phyloP scores from a whole-genome alignment of 2,329 filamentous ascomycete species.

The Drechslerella coelobrocha region DNA sequence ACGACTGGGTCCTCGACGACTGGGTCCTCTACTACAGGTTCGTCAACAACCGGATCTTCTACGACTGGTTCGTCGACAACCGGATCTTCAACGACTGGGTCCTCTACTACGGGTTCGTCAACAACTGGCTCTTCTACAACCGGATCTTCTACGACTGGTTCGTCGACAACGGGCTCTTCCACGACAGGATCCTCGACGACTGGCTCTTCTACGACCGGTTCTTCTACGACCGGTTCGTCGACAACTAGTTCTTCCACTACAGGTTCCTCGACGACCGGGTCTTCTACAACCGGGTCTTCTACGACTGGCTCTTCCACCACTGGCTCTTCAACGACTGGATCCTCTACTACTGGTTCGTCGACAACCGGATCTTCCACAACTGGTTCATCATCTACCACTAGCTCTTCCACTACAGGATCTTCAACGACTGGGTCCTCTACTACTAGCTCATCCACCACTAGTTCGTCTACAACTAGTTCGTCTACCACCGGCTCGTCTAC shows the following conservation, averaged over 20 bases:
- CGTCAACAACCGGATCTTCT: background rate
- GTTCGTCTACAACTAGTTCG: conserved; percentile 12
- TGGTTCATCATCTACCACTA: background rate
- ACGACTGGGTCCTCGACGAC: too few relatives aligned
- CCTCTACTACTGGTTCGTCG: conserved; percentile 2
- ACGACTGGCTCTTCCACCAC: background rate
- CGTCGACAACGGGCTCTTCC: background rate
- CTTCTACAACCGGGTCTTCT: conserved; percentile 2
- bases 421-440: background rate
- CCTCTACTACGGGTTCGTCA: conserved; percentile 2
- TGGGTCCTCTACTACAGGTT: background rate
- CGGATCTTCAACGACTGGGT: background rate
- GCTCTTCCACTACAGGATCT: conserved; percentile 3
- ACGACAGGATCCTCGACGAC: background rate
- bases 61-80: background rate
- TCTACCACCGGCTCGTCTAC: conserved; percentile 6
- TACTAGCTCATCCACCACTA: conserved; percentile 3
- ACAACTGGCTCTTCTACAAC: background rate
- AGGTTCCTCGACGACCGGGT: background rate
- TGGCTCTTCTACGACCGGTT: background rate
- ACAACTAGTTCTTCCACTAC: background rate
- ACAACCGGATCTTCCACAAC: background rate
- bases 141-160: conserved; percentile 2
- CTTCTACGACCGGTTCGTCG: background rate
- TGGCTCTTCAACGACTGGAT: conserved; percentile 3